A percentile compares a stretch with the other conserved stretches of the same genome.
phyloP scores from a whole-genome alignment of 805 yeast genomes.

The Myxozyma sirexii region DNA sequence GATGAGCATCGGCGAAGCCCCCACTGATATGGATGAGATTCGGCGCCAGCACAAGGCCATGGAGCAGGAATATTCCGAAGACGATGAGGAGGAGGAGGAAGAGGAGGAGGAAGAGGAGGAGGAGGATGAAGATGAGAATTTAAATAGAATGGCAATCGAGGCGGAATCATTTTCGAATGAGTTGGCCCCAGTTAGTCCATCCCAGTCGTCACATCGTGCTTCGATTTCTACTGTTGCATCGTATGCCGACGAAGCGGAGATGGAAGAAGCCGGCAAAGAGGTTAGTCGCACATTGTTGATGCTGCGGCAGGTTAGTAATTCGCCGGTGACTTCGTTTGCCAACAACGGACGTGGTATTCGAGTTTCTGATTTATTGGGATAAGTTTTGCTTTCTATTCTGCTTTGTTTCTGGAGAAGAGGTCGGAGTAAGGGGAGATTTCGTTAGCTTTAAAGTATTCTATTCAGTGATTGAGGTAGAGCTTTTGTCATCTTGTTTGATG shows the following conservation, averaged over 20 bases:
- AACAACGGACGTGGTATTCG: constrained; percentile 22
- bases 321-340: background rate
- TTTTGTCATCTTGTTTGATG: too few species aligned
- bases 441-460: too few species aligned
- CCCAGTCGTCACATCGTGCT: background rate
- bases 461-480: too few species aligned
- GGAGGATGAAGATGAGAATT: too few species aligned
- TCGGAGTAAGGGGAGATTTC: too few species aligned
- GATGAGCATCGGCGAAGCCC: background rate
- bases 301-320: constrained; percentile 25
- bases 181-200: background rate
- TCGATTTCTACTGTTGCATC: background rate
- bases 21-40: constrained; percentile 1
- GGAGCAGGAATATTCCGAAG: constrained; percentile 48
- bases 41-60: constrained; percentile 8
- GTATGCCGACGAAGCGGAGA: constrained; percentile 21
- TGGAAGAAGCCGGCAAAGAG: constrained; percentile 33
- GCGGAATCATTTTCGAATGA: background rate
- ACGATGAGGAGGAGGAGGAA: constrained; percentile 45
- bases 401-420: background rate
- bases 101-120: constrained; percentile 36
- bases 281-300: constrained; percentile 29
- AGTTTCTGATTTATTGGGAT: constrained; percentile 32
- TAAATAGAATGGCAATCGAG: background rate
- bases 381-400: background rate